A percentile compares a stretch with the other conserved stretches of the same genome.
These are phyloP conservation scores for Kuraishia piskuri DNA, from an alignment of 805 yeast species.

Conservation along the genomic window DNA sequence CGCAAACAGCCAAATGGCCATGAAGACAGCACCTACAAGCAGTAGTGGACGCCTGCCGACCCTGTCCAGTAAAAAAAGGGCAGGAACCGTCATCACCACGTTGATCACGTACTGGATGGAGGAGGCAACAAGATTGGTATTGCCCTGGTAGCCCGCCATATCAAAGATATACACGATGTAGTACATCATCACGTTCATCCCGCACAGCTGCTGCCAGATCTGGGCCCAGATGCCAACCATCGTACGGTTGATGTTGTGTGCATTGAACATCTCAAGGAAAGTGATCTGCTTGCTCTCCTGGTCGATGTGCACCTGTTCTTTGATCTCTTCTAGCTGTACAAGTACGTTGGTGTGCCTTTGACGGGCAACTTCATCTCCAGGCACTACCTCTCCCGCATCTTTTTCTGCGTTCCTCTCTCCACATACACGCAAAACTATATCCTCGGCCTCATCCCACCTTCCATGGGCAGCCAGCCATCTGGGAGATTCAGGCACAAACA, in stretches of 20 bases:
- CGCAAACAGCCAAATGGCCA: constrained; percentile 33
- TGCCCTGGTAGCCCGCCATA: constrained; percentile 52
- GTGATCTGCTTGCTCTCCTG: constrained; percentile 37
- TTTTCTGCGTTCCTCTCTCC: not conserved
- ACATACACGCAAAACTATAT: constrained; percentile 28
- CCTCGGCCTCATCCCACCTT: constrained; percentile 34
- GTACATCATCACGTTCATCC: constrained; percentile 65
- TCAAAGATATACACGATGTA: constrained; percentile 57
- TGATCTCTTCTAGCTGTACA: constrained; percentile 48
- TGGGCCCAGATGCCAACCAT: constrained; percentile 44
- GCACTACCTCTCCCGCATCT: constrained; percentile 26
- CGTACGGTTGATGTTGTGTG: constrained; percentile 41
- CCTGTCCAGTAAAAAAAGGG: constrained; percentile 49
- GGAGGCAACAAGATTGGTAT: constrained; percentile 43
- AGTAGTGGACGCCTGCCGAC: constrained; percentile 63
- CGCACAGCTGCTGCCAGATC: constrained; percentile 57
- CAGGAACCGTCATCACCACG: constrained; percentile 50
- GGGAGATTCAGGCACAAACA: constrained; percentile 42
- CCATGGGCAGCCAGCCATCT: constrained; percentile 40
- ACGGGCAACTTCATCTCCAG: constrained; percentile 16
- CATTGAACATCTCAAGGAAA: constrained; percentile 41
- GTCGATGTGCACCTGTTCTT: constrained; percentile 46
- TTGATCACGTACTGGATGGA: constrained; percentile 52
- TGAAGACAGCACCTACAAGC: constrained; percentile 36
- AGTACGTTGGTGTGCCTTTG: constrained; percentile 27